Base-by-base conservation (phyloP, 2,329 filamentous ascomycete species). In the Didymella keratinophila region DNA sequence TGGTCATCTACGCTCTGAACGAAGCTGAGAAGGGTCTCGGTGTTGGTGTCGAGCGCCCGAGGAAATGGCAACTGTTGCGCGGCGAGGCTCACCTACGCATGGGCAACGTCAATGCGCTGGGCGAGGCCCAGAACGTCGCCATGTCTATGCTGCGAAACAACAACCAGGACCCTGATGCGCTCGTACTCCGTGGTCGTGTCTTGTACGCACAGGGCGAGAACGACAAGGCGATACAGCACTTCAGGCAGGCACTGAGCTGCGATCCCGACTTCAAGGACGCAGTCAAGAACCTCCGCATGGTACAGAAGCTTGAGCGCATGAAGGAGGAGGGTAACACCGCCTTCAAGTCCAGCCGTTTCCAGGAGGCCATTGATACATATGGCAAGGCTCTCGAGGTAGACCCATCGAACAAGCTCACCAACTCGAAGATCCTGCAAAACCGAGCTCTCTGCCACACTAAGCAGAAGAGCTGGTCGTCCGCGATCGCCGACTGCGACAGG, bases 391-490 rank as follows among this genome's bases (percentile, higher is more conserved):
- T 99, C 32, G 87, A 89, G 46, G 87, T 99, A 46, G 95, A 99
- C 76, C 90, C 93, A 0, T 76, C 84, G 53, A 98, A 98, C 84
- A 92, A 91, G 79, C 89, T 91, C 71, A 97, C 91, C 69, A 98
- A 98, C 78, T 90, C 94, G 20, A 98, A 98, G 83, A 87, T 98
- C 47, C 84, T 96, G 49, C 93, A 96, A 78, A 99, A 99, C 82
- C 86, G 95, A 61, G 95, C 95, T 0, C 84, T 96, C 70, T 95
- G 92, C 78, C 87, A 89, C 63, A 88, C 89, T 59, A 89, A 90
- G 82, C 84, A 97, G 52, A 96, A 95, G 84, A 86, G 93, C 68
- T 97, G 89, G 78, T 87, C 89, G 23, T 85, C 86, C 20, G 93
- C 95, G 27, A 90, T 97, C 64, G 83, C 84, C 11, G 95, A 99